Base-by-base conservation (phyloP, 2,329 filamentous ascomycete genomes). In the Seiridium unicorne region DNA sequence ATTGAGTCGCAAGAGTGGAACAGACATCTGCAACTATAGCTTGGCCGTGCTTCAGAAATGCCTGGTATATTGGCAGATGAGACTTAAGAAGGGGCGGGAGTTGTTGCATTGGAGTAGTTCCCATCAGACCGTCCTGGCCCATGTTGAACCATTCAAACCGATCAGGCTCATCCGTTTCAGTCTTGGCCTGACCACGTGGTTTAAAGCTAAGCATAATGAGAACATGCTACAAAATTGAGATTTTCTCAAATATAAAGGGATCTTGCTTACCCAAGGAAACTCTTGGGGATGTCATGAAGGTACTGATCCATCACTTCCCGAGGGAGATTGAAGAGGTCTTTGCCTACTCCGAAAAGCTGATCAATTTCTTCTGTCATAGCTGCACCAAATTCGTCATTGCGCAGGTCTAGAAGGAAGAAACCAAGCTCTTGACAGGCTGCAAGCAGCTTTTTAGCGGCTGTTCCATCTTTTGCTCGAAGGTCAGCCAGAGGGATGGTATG, bases 101-200 rank as follows among this genome's bases (percentile, higher is more conserved):
- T 46, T 36, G 55, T 44, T 61, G 62, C 18, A 64, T 57, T 7
- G 63, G 51, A 8, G 59, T 47, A n/a, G 63, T 67, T 0, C 67
- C 70, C 34, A 72, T 61, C 5, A 74, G 60, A 26, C 70, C 68
- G 48, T 74, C 71, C 57, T 72, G 70, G 38, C 64, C 67, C 10
- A 74, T 53, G 54, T 66, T 70, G 63, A 70, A 73, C 51, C 66
- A 65, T 44, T 74, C 68, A 36, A 67, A 70, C 13, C 66, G 67
- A 59, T 72, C 70, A 26, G 66, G 60, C 56, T 65, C 62, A 32
- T 63, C 62, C 4, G 64, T 67, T 51, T 71, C 68, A 5, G 59
- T 64, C 56, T 62, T 66, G 11, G 57, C 59, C 11, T 58, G 26
- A 18, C 62, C 62, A 6, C 58, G 62, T 26, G 63, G 56, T 51